A percentile compares a stretch with the other conserved stretches of the same genome.
These are phyloP conservation scores for Handroanthus guayacan DNA, from an alignment of 257 asterid genomes.

Conservation along the genomic window DNA sequence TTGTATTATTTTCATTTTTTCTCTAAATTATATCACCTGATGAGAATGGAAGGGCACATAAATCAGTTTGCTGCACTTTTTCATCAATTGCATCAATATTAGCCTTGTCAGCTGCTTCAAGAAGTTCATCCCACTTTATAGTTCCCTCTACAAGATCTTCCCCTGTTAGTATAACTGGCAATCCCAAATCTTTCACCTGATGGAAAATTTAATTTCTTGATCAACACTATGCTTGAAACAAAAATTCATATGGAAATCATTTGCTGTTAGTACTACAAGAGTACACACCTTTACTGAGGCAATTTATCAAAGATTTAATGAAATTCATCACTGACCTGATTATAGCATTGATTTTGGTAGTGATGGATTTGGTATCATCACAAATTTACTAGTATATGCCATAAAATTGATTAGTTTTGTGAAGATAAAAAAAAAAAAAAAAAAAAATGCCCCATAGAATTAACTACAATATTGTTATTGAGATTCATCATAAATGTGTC, in stretches of 20 bases:
- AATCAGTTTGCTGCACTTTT: slow-evolving; percentile 67
- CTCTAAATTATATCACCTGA: slow-evolving; percentile 51
- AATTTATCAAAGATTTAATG: too few relatives aligned
- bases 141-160: slow-evolving; percentile 80
- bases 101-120: slow-evolving; percentile 84
- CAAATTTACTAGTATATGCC: too few relatives aligned
- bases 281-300: neutral
- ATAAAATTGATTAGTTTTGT: too few relatives aligned
- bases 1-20: neutral
- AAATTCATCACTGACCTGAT: too few relatives aligned
- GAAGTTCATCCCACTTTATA: slow-evolving; percentile 73
- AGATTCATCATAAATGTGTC: too few relatives aligned
- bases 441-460: too few relatives aligned
- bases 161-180: slow-evolving; percentile 77
- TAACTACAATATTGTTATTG: too few relatives aligned
- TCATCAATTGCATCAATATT: slow-evolving; percentile 52
- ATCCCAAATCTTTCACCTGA: slow-evolving; percentile 82
- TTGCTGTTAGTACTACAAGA: neutral
- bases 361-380: too few relatives aligned
- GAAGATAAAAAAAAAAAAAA: too few relatives aligned
- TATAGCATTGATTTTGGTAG: too few relatives aligned
- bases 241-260: neutral
- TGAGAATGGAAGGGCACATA: slow-evolving; percentile 95
- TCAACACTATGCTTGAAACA: neutral
- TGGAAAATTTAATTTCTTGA: neutral